phyloP scores from a whole-genome alignment of 2,329 filamentous ascomycete species.

The Coniochaeta sp. region DNA sequence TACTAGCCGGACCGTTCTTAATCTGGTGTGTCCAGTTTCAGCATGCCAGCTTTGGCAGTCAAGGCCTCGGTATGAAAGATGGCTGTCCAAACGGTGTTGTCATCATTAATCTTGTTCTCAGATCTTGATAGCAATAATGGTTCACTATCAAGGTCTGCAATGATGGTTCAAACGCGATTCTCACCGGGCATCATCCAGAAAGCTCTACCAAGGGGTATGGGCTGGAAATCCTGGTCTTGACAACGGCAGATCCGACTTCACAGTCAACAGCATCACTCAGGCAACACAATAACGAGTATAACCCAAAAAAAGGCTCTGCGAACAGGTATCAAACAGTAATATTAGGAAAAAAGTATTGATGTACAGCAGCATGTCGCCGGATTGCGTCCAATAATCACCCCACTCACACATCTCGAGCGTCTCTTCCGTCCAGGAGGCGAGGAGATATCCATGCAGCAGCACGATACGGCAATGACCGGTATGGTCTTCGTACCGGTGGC shows the following conservation, averaged over 20 bases:
- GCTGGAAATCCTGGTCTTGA: not conserved
- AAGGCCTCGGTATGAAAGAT: not conserved
- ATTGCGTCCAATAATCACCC: not conserved
- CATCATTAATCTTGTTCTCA: not conserved
- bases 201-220: too few relatives aligned
- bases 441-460: not conserved
- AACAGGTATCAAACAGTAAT: conserved; percentile 13
- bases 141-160: not conserved
- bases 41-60: not conserved
- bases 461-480: not conserved
- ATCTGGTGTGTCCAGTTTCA: not conserved
- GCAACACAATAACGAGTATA: not conserved
- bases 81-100: not conserved
- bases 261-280: too few relatives aligned
- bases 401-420: conserved; percentile 1
- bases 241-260: not conserved
- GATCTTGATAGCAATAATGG: not conserved
- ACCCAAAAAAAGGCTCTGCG: not conserved
- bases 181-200: too few relatives aligned
- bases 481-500: not conserved
- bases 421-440: not conserved
- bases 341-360: conserved; percentile 8
- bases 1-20: not conserved
- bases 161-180: too few relatives aligned
- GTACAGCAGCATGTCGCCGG: conserved; percentile 1